These are phyloP conservation scores for Mycena filopes DNA, from an alignment of 768 basidiomycete species.

Conservation along the genomic window DNA sequence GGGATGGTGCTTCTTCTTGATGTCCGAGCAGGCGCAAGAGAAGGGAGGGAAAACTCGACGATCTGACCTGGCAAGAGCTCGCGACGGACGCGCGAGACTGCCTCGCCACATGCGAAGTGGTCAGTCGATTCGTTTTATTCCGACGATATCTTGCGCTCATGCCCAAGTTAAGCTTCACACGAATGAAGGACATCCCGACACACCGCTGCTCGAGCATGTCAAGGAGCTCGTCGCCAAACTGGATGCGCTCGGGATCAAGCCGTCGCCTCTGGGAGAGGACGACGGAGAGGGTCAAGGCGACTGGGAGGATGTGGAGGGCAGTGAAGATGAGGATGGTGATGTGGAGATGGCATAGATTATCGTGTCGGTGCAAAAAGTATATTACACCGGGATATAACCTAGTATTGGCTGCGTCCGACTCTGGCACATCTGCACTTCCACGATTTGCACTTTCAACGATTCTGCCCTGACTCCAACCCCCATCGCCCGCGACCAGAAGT, in stretches of 20 bases:
- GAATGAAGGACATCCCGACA: slow-evolving; percentile 79
- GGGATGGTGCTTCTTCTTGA: slow-evolving; percentile 92
- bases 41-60: slow-evolving; percentile 59
- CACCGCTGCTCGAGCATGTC: slow-evolving; percentile 79
- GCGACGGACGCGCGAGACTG: slow-evolving; percentile 83
- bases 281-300: slow-evolving; percentile 61
- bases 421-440: too few relatives aligned
- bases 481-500: too few relatives aligned
- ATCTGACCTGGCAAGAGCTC: slow-evolving; percentile 79
- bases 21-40: slow-evolving; percentile 77
- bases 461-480: too few relatives aligned
- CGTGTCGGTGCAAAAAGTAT: slow-evolving; percentile 43
- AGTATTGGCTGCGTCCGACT: too few relatives aligned
- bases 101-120: slow-evolving; percentile 84
- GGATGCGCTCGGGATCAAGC: slow-evolving; percentile 71
- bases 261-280: slow-evolving; percentile 68
- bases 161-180: slow-evolving; percentile 65
- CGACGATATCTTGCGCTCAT: slow-evolving; percentile 17
- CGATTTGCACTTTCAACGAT: too few relatives aligned
- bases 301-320: slow-evolving; percentile 71
- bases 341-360: slow-evolving; percentile 66
- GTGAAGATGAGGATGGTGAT: slow-evolving; percentile 66
- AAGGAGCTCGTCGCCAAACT: slow-evolving; percentile 77
- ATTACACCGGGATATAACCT: neutral
- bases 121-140: slow-evolving; percentile 46